phyloP scores from a whole-genome alignment of 2,329 filamentous ascomycete species.

The Phoma sp. region DNA sequence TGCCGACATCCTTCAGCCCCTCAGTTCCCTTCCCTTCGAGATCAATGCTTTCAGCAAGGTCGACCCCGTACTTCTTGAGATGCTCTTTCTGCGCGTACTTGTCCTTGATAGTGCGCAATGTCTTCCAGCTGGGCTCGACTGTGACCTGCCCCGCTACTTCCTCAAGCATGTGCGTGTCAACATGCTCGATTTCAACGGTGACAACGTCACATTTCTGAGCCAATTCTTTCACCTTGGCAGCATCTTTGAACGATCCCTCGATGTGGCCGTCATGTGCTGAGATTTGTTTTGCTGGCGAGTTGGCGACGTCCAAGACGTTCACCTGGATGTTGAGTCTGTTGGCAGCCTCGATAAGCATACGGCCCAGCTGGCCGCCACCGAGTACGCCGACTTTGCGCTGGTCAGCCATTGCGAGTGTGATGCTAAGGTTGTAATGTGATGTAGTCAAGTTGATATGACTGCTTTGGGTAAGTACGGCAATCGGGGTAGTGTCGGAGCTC shows the following conservation, averaged over 20 bases:
- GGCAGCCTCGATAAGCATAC: constrained; percentile 93
- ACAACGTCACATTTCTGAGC: constrained; percentile 78
- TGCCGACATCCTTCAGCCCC: constrained; percentile 68
- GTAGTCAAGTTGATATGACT: constrained; percentile 24
- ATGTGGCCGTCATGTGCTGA: constrained; percentile 77
- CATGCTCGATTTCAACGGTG: constrained; percentile 94
- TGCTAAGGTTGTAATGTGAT: constrained; percentile 2
- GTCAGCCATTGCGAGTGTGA: constrained; percentile 34
- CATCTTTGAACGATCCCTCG: constrained; percentile 85
- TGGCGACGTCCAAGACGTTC: constrained; percentile 77
- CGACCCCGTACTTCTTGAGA: constrained; percentile 69
- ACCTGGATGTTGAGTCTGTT: constrained; percentile 77
- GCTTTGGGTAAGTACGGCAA: constrained; percentile 24
- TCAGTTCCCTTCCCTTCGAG: constrained; percentile 65
- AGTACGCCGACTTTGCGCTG: constrained; percentile 44
- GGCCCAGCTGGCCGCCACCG: constrained; percentile 69
- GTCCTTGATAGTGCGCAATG: constrained; percentile 88
- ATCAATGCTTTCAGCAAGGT: constrained; percentile 73
- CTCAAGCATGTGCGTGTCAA: constrained; percentile 87
- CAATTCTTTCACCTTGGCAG: constrained; percentile 78
- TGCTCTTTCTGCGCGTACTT: constrained; percentile 91
- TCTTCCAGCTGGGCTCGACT: constrained; percentile 80
- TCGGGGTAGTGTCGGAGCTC: constrained; percentile 21
- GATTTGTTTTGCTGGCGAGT: constrained; percentile 84
- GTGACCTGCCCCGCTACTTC: constrained; percentile 74